Base-by-base conservation (phyloP, 2,329 filamentous ascomycete species). In the Dendryphion nanum region DNA sequence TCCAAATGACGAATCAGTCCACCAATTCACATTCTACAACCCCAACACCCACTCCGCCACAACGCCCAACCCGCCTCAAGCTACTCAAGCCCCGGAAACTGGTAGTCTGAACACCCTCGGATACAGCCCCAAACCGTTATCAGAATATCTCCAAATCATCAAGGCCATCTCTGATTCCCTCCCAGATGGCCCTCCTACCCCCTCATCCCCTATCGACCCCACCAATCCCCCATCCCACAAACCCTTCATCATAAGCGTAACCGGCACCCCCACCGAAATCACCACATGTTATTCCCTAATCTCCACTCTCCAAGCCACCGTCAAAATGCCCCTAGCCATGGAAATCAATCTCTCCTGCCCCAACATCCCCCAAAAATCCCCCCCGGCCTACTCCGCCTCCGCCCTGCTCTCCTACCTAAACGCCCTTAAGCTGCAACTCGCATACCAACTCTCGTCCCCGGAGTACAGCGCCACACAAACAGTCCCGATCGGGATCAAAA, bases 311-410 rank as follows among this genome's bases (percentile, higher is more conserved):
- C 43, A 73, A 41, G 14, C 30, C 2, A 38, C 36, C 2, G 70
- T 57, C 3, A 33, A 18, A 17, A 70, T 80, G 47, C 71, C 73
- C 1, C 68, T 87, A 1, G 81, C 81, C 14, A 78, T 89, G 71
- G 86, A 91, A 63, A 72, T 90, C 53, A 91, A 91, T 57, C 76
- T 90, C 19, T 85, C 79, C 20, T 90, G 86, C 50, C 86, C 86
- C 0, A 90, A 91, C 53, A 89, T 90, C 34, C 72, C 76, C 0
- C 68, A 70, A 14, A 75, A 76, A 32, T 81, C 85, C 1, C 86
- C 86, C 1, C 85, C 86, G 5, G 86, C 86, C 0, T 90, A 89
- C 58, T 73, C 77, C 6, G 62, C 69, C 0, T 47, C 48, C 0
- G 68, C 73, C 0, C 59, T 90, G 3, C 46, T 59, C 0, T 61